phyloP scores from a whole-genome alignment of 2,329 filamentous ascomycete species.

The Aspergillus brasiliensis region DNA sequence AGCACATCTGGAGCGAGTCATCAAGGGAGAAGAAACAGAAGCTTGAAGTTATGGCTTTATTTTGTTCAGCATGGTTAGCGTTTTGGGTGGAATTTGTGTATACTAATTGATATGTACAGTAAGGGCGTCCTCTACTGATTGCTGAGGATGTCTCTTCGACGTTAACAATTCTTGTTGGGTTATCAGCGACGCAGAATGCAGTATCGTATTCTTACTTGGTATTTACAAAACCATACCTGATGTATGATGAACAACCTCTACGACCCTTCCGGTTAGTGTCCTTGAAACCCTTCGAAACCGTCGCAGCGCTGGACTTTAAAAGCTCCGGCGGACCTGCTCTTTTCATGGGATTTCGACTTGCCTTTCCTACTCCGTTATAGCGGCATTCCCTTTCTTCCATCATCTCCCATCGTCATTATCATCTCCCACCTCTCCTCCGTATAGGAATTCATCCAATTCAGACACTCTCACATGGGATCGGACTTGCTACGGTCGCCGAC shows the following conservation, averaged over 20 bases:
- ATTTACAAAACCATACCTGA: no score
- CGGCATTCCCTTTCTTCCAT: not conserved
- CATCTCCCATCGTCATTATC: not conserved
- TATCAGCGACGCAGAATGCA: no score
- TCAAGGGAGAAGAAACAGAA: conserved; percentile 8
- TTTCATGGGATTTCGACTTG: not conserved
- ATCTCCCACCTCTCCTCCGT: not conserved
- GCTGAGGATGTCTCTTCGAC: no score
- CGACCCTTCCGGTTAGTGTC: no score
- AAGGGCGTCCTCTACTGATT: not conserved
- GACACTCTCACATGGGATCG: not conserved
- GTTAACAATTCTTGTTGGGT: no score
- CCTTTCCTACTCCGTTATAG: not conserved
- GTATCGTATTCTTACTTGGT: no score
- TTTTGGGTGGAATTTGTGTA: not conserved
- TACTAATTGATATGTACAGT: not conserved
- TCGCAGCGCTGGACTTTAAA: not conserved
- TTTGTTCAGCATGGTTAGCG: not conserved
- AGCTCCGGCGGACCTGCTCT: not conserved
- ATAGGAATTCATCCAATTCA: not conserved
- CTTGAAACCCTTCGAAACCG: no score
- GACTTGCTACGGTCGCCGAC: not conserved
- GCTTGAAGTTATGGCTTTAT: not conserved
- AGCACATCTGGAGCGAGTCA: conserved; percentile 20
- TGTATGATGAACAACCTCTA: no score